phyloP scores from a whole-genome alignment of 306 rosid species.

The Begonia fuchsioides region DNA sequence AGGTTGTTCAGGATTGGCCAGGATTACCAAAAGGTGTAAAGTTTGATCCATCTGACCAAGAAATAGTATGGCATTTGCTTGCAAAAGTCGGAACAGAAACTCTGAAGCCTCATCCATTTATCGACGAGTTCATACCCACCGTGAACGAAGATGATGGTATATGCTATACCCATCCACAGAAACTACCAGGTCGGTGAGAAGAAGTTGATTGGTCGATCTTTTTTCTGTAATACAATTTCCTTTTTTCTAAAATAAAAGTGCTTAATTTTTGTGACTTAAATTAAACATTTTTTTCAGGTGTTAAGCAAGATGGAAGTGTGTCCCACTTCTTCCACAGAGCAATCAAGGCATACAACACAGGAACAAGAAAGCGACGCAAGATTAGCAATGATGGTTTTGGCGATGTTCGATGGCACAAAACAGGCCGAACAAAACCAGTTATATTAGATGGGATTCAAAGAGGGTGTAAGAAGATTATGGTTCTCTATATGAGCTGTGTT shows the following conservation, averaged over 20 bases:
- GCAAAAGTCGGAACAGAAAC: slow-evolving; percentile 44
- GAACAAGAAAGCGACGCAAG: slow-evolving; percentile 70
- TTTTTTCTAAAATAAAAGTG: not conserved
- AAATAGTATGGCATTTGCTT: slow-evolving; percentile 58
- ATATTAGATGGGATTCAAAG: slow-evolving; percentile 39
- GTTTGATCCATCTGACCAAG: slow-evolving; percentile 84
- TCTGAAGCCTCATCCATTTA: slow-evolving; percentile 52
- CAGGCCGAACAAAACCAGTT: slow-evolving; percentile 72
- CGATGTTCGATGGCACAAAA: slow-evolving; percentile 91
- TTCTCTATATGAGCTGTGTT: slow-evolving; percentile 36
- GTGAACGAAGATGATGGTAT: slow-evolving; percentile 57
- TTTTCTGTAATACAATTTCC: not conserved
- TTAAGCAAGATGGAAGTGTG: slow-evolving; percentile 66
- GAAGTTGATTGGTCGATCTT: not conserved
- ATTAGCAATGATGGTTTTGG: slow-evolving; percentile 37
- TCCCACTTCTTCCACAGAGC: slow-evolving; percentile 76
- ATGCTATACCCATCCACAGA: slow-evolving; percentile 68
- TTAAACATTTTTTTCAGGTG: slow-evolving; percentile 24
- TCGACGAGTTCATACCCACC: slow-evolving; percentile 54
- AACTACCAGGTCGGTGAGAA: slow-evolving; percentile 46
- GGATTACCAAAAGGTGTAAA: slow-evolving; percentile 89
- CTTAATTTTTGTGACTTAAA: not conserved
- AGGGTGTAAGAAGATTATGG: slow-evolving; percentile 86
- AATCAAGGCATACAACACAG: slow-evolving; percentile 73
- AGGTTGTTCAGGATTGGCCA: slow-evolving; percentile 79